Evolutionary conservation across 2,329 filamentous ascomycete species (phyloP).

Genomic region (Alternaria longipes): DNA sequence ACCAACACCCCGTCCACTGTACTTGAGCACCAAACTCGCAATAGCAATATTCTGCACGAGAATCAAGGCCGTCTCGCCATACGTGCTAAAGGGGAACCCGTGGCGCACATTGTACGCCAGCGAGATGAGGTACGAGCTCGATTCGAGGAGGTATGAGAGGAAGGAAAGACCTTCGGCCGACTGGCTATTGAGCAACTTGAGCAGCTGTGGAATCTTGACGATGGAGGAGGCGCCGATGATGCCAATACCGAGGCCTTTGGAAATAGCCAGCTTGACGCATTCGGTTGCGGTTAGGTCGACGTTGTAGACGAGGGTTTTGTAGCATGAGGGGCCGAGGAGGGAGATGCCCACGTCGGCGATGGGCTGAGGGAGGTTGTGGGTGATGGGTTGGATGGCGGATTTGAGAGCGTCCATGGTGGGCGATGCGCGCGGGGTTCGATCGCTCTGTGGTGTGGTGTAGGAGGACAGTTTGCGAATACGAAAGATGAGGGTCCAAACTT

Average conservation of each 20-base stretch:
- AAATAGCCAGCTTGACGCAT: constrained; percentile 89
- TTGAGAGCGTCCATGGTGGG: constrained; percentile 57
- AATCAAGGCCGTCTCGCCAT: constrained; percentile 93
- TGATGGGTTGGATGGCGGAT: constrained; percentile 55
- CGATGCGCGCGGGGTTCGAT: neutral
- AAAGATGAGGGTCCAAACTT: constrained; percentile 4
- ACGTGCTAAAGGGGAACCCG: constrained; percentile 94
- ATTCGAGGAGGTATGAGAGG: constrained; percentile 92
- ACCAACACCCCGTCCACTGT: constrained; percentile 71
- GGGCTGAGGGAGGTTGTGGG: constrained; percentile 55
- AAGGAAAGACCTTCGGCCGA: constrained; percentile 88
- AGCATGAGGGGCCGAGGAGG: constrained; percentile 85
- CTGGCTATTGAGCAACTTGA: constrained; percentile 84
- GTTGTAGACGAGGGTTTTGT: constrained; percentile 84
- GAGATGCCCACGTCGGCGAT: constrained; percentile 45
- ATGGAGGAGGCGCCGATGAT: constrained; percentile 91
- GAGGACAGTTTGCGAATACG: constrained; percentile 17
- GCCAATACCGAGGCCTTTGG: constrained; percentile 90
- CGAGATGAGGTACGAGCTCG: constrained; percentile 83
- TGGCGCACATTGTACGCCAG: constrained; percentile 93
- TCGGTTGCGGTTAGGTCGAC: constrained; percentile 78
- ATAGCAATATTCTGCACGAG: constrained; percentile 92
- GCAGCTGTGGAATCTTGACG: constrained; percentile 95
- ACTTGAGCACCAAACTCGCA: constrained; percentile 84
- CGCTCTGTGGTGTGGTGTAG: neutral